Percentiles rank a stretch among this genome's conserved stretches.
These are phyloP conservation scores for Cercophora scortea DNA, from an alignment of 495 filamentous ascomycete genomes.

Conservation along the genomic window DNA sequence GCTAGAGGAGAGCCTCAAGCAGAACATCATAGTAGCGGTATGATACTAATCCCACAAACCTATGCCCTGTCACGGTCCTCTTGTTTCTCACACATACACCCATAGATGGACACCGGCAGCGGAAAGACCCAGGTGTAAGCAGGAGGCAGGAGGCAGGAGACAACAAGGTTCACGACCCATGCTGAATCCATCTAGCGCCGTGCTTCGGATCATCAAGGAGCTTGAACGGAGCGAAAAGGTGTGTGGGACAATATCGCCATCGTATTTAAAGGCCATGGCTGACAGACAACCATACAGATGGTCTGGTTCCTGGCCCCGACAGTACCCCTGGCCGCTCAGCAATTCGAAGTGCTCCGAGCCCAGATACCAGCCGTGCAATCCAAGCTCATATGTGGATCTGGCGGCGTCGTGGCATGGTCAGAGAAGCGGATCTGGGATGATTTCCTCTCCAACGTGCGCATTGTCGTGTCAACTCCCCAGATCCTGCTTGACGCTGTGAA, in stretches of 20 bases:
- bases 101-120: slow-evolving; percentile 85
- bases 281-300: slow-evolving; percentile 41
- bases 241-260: slow-evolving; percentile 7
- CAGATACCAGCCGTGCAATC: slow-evolving; percentile 58
- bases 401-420: slow-evolving; percentile 70
- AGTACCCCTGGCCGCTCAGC: slow-evolving; percentile 66
- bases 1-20: slow-evolving; percentile 69
- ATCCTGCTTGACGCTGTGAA: slow-evolving; percentile 70
- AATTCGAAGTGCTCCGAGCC: slow-evolving; percentile 51
- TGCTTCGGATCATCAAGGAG: slow-evolving; percentile 68
- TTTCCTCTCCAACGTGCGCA: slow-evolving; percentile 54
- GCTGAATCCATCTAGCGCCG: slow-evolving; percentile 46
- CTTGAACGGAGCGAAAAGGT: slow-evolving; percentile 64
- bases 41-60: slow-evolving; percentile 9
- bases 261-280: background rate
- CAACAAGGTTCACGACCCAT: background rate
- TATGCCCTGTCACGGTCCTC: background rate
- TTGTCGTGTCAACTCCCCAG: slow-evolving; percentile 73
- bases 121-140: slow-evolving; percentile 88
- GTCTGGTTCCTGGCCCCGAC: slow-evolving; percentile 85
- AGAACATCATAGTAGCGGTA: slow-evolving; percentile 82
- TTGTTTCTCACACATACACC: background rate
- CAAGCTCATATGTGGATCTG: slow-evolving; percentile 57
- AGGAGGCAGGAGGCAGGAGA: background rate
- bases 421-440: slow-evolving; percentile 64